These are phyloP conservation scores for Cercis canadensis DNA, from an alignment of 306 rosid species.

Conservation along the genomic window DNA sequence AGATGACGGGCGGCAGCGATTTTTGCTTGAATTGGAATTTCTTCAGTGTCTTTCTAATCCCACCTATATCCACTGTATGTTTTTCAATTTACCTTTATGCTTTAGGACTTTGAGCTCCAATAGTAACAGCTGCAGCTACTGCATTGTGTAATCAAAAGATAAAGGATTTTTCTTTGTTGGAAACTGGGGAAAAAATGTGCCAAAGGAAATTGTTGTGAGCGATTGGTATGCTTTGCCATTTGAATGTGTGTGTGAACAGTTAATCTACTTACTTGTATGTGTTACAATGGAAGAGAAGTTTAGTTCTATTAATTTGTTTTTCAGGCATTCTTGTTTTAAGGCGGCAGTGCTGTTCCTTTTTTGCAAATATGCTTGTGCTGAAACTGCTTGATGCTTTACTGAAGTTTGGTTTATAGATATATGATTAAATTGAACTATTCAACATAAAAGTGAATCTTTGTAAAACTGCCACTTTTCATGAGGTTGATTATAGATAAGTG, in stretches of 20 bases:
- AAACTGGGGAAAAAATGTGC: constrained; percentile 1
- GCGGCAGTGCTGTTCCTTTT: too few species aligned
- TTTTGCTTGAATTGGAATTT: constrained; percentile 93
- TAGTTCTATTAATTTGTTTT: too few species aligned
- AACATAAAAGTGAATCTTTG: too few species aligned
- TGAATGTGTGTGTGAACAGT: neutral
- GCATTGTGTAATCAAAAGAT: constrained; percentile 5
- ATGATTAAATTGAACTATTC: too few species aligned
- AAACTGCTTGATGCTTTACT: too few species aligned
- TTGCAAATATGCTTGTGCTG: too few species aligned
- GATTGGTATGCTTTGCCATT: constrained; percentile 18
- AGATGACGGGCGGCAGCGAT: constrained; percentile 89
- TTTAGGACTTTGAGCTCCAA: constrained; percentile 29
- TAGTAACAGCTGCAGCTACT: constrained; percentile 12
- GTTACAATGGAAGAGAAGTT: too few species aligned
- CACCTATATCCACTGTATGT: constrained; percentile 87
- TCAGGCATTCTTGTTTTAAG: too few species aligned
- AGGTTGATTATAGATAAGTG: too few species aligned
- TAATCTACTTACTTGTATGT: neutral
- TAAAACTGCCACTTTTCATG: too few species aligned
- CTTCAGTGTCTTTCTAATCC: constrained; percentile 96
- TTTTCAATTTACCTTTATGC: constrained; percentile 26
- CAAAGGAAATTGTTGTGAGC: neutral
- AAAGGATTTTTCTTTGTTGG: neutral
- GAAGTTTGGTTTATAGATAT: too few species aligned